Evolutionary conservation across 331 rosid species (phyloP).

Genomic region (Malus hybrid): DNA sequence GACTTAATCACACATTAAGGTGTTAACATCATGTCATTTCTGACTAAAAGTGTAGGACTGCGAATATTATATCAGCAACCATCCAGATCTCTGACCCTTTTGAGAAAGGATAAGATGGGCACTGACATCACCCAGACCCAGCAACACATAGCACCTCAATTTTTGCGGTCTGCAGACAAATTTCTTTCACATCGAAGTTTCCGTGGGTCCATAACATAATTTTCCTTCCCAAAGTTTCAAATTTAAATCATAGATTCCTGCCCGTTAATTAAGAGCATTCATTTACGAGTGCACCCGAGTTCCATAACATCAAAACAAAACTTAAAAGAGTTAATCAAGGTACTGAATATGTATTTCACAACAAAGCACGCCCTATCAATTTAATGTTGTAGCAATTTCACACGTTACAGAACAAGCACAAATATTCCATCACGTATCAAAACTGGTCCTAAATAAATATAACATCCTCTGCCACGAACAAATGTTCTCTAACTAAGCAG

Average conservation of each 20-base stretch:
- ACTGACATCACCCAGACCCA: slow-evolving; percentile 30
- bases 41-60: slow-evolving; percentile 9
- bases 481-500: background rate
- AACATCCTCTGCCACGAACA: slow-evolving; percentile 8
- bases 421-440: slow-evolving; percentile 23
- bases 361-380: slow-evolving; percentile 13
- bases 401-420: slow-evolving; percentile 15
- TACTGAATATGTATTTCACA: slow-evolving; percentile 5
- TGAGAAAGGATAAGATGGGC: slow-evolving; percentile 26
- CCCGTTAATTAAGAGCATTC: too few species aligned
- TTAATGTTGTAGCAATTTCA: background rate
- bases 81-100: slow-evolving; percentile 40
- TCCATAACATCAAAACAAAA: too few species aligned
- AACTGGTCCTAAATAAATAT: slow-evolving; percentile 19
- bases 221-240: slow-evolving; percentile 13
- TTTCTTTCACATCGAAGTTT: slow-evolving; percentile 22
- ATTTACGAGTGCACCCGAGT: background rate
- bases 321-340: background rate
- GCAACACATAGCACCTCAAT: background rate
- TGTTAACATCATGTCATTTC: slow-evolving; percentile 34
- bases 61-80: slow-evolving; percentile 11
- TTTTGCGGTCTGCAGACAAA: slow-evolving; percentile 39
- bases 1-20: slow-evolving; percentile 30
- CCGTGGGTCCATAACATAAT: slow-evolving; percentile 21
- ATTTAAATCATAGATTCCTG: slow-evolving; percentile 1